Base-by-base conservation (phyloP, 768 basidiomycete species). In the Boletus barrowsii region DNA sequence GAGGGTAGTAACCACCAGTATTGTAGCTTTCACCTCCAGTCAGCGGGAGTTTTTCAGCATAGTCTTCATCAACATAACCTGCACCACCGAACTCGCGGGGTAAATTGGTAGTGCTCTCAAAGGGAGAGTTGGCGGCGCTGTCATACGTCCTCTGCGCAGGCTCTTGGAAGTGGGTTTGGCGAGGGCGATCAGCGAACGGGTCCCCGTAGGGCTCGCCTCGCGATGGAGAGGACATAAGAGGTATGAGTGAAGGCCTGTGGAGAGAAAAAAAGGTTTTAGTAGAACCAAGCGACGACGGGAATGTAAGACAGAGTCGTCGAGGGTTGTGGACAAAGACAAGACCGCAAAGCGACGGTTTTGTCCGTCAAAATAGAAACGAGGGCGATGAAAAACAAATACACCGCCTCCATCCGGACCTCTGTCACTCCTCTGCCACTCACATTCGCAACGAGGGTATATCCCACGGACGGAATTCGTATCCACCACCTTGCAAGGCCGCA, bases 31-130 rank as follows among this genome's bases (percentile, higher is more conserved):
- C 79, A 17, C 78, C 82, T 40, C 74, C 73, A 42, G 82, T 90
- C 62, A 93, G 72, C 22, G 90, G 91, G 61, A 82, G 80, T 62
- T 91, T 91, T 73, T 93, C 90, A 35, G 82, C 66, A 61, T 79
- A 83, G 1, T 91, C 88, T 49, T 90, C 87, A 56, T 89, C 86
- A 17, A 75, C 79, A 55, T 79, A 80, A 49, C 73, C 64, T 10
- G 57, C 32, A 42, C 71, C 76, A 35, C 75, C 76, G 52, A 81
- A 80, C 48, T 83, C 80, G 47, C 79, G 76, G 33, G 78, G 74
- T 8, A 90, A 75, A 35, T 79, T 79, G 18, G 78, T 67, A 14
- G 79, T 75, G 67, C 86, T 88, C 53, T 81, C 81, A 60, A 79
- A 85, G 6, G 84, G 79, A 44, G 74, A 75, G 51, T 72, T 70